Base-by-base conservation (phyloP, 2,329 filamentous ascomycete species). In the Fusarium setosum region DNA sequence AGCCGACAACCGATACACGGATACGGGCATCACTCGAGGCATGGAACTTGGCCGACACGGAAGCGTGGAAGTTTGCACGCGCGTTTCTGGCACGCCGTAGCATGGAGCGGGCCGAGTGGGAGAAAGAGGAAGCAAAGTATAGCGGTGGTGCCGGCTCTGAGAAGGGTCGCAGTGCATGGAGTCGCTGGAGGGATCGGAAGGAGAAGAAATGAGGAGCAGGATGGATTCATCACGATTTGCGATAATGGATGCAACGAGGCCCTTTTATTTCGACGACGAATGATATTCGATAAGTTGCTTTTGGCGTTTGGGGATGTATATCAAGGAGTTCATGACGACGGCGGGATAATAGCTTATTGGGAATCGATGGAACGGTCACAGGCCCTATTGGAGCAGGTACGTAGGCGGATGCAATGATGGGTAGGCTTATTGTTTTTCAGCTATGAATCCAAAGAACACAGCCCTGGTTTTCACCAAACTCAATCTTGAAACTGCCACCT, bases 1-100 rank as follows among this genome's bases (percentile, higher is more conserved):
- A 82, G 67, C 72, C 77, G 5, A 76, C 77, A 1, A 73, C 78
- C 5, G 81, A 86, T 44, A 75, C 83, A 5, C 77, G 78, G 47
- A 64, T 87, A n/a, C 82, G 83, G 7, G 77, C 82, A 20, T 87
- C 85, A 6, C 79, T 88, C n/a, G 88, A 90, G 73, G 85, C 86
- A 11, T 90, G 88, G 88, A 89, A 88, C 73, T 74, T 93, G 65
- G 90, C 88, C 1, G 92, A 95, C 71, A 90, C 89, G 1, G 92
- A 95, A 77, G 88, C 88, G 2, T 95, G 92, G 92, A 87, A 86
- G 71, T 94, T 94, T 72, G 84, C 89, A 6, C 81, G 89, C 34
- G 91, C 92, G 0, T 93, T 86, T 65, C 79, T 88, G 49, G 90
- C 90, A 17, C 80, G 91, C 34, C 80, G 85, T 38, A 79, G 83